phyloP scores from a whole-genome alignment of 208 protist species.

The Polymyxa betae region DNA sequence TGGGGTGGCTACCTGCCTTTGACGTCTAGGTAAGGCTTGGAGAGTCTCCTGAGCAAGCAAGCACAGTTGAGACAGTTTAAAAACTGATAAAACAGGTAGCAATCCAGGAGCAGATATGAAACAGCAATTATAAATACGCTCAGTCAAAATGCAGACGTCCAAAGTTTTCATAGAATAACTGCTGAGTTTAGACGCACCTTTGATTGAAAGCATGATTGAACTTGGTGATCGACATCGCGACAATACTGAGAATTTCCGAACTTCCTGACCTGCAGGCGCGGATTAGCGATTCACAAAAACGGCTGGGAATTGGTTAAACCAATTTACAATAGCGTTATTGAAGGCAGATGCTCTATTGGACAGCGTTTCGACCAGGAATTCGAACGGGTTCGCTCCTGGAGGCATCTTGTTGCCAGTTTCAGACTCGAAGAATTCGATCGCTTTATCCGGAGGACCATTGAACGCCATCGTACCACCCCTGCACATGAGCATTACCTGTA shows the following conservation, averaged over 20 bases:
- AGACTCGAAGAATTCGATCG: slow-evolving; percentile 32
- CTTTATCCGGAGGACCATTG: background rate
- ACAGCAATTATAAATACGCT: too few species aligned
- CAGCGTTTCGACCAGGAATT: slow-evolving; percentile 47
- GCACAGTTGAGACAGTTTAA: too few species aligned
- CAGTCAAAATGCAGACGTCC: too few species aligned
- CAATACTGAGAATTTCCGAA: background rate
- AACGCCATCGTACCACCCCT: slow-evolving; percentile 32
- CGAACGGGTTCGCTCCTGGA: slow-evolving; percentile 43
- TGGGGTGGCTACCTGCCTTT: background rate
- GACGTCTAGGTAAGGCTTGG: background rate
- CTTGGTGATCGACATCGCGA: background rate
- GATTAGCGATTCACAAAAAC: background rate
- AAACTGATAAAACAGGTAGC: too few species aligned
- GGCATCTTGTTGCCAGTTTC: background rate
- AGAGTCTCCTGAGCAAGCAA: background rate
- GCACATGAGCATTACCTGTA: slow-evolving; percentile 39
- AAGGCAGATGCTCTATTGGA: slow-evolving; percentile 6
- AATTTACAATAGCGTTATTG: slow-evolving; percentile 16
- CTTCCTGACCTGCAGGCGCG: background rate
- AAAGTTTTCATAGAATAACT: background rate
- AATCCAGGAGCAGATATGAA: too few species aligned
- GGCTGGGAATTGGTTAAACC: too few species aligned
- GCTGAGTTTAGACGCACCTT: background rate
- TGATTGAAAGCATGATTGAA: background rate